A percentile compares a stretch with the other conserved stretches of the same genome.
Evolutionary conservation across 768 basidiomycete species (phyloP).

Genomic region (Mrakia blollopis): DNA sequence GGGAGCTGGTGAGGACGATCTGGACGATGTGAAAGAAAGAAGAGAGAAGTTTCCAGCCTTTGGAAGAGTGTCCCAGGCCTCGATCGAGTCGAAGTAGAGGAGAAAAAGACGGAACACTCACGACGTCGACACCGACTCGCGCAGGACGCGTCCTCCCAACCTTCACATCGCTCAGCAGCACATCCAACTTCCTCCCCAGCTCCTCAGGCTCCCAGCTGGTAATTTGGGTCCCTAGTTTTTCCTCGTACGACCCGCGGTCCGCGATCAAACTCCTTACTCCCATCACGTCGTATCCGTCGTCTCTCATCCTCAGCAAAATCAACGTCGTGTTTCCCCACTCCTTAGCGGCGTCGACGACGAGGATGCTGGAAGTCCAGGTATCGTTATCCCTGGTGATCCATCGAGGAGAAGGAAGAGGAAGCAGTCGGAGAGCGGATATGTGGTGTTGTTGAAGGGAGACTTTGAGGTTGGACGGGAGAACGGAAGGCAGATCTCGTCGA

Average conservation of each 20-base stretch:
- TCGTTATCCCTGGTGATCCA: background rate
- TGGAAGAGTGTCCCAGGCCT: no score
- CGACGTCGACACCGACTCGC: background rate
- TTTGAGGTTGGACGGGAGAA: background rate
- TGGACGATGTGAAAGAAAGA: background rate
- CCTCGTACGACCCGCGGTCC: background rate
- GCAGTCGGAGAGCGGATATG: background rate
- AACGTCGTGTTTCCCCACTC: background rate
- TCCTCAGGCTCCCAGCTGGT: background rate
- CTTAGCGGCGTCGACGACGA: background rate
- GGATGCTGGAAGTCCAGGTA: background rate
- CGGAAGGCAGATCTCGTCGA: background rate
- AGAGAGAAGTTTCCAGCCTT: no score
- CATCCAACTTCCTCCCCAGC: background rate
- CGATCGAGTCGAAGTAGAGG: background rate
- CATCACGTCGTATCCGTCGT: background rate
- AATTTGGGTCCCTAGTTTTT: background rate
- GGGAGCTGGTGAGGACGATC: background rate
- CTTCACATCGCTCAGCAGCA: background rate
- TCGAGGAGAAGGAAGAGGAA: background rate
- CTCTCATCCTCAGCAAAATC: background rate
- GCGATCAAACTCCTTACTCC: background rate
- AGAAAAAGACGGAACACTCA: background rate
- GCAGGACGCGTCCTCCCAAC: background rate
- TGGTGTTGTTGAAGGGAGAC: background rate